Percentiles rank a stretch among this genome's conserved stretches.
Conservation (phyloP, 768 basidiomycete genomes). For the Tylopilus balloui region DNA sequence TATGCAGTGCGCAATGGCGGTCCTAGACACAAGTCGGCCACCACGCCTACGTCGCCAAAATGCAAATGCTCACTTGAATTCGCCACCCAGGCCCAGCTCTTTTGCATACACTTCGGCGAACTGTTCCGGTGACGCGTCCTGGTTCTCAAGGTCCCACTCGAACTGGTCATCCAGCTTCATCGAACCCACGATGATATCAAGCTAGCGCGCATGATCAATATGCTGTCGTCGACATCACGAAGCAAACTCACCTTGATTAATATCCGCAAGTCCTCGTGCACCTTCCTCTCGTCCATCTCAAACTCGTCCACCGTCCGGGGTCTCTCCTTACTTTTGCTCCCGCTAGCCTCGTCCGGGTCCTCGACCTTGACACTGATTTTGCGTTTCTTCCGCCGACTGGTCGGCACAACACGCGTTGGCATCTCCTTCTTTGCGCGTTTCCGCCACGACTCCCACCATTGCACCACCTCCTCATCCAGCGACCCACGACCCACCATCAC, state of each 20-base stretch:
- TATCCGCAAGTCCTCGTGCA: slow-evolving; percentile 87
- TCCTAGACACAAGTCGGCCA: slow-evolving; percentile 47
- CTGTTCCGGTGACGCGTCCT: slow-evolving; percentile 78
- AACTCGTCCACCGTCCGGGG: slow-evolving; percentile 57
- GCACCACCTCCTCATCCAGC: slow-evolving; percentile 45
- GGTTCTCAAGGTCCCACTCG: slow-evolving; percentile 92
- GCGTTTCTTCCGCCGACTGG: slow-evolving; percentile 39
- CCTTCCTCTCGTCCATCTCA: slow-evolving; percentile 57
- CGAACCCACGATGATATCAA: slow-evolving; percentile 92
- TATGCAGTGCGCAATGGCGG: slow-evolving; percentile 92
- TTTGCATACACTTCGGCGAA: slow-evolving; percentile 85
- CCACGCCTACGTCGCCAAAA: background rate
- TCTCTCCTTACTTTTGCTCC: slow-evolving; percentile 35
- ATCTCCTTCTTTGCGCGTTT: slow-evolving; percentile 40
- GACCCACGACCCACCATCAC: slow-evolving; percentile 33
- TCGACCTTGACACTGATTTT: slow-evolving; percentile 34
- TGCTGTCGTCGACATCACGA: background rate
- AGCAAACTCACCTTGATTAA: slow-evolving; percentile 70
- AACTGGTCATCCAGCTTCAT: slow-evolving; percentile 95
- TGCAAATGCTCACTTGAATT: slow-evolving; percentile 69
- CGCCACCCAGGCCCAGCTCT: slow-evolving; percentile 86
- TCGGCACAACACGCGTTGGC: slow-evolving; percentile 24
- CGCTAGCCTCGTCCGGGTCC: slow-evolving; percentile 21
- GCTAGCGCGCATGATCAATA: slow-evolving; percentile 40
- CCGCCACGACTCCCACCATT: slow-evolving; percentile 74